Base-by-base conservation (phyloP, 352 stramenopile species). In the Thraustotheca clavata region DNA sequence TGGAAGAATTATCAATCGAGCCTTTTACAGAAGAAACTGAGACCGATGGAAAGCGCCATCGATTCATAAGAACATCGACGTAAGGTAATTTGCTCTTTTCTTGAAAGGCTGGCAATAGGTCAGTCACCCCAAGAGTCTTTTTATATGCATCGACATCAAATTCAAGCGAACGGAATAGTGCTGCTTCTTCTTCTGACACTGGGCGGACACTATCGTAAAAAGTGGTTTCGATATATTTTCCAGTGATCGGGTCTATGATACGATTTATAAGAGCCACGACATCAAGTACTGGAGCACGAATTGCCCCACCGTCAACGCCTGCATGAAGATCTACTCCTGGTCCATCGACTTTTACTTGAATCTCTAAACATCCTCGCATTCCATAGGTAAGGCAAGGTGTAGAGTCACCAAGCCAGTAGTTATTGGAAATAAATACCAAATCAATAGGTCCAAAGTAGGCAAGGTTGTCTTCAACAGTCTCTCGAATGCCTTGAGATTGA, bases 381-480 rank as follows among this genome's bases (percentile, higher is more conserved):
- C 78, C 80, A 67, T 88, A 90, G 0, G 80, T 90, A 1, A 90
- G 49, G 68, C 80, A 88, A 24, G 80, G 80, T 59, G 81, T 89
- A n/a, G 43, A 74, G 47, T 78, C 75, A 18, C 76, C 76, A 1
- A 89, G 59, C 80, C 80, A 87, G 46, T 87, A 86, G 52, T 83
- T 84, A 65, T 88, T 78, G 41, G 70, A 80, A 32, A 88, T 83
- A 38, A 79, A 68, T n/a, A 68, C 41, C 20, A 68, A 38, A 14
- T 62, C 52, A 16, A 68, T 46, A 4, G 60, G 48, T 20, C 22
- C 49, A 62, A 68, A 68, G 33, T 52, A 68, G 4, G 11, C 20
- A 12, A 60, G n/a, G 22, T 68, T 60, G 34, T 68, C 60, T 49
- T 62, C 48, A 18, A 68, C 52, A 22, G 60, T 46, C 29, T 68